phyloP scores from a whole-genome alignment of 371 early-diverging fungal genomes.

The Synchytrium microbalum region DNA sequence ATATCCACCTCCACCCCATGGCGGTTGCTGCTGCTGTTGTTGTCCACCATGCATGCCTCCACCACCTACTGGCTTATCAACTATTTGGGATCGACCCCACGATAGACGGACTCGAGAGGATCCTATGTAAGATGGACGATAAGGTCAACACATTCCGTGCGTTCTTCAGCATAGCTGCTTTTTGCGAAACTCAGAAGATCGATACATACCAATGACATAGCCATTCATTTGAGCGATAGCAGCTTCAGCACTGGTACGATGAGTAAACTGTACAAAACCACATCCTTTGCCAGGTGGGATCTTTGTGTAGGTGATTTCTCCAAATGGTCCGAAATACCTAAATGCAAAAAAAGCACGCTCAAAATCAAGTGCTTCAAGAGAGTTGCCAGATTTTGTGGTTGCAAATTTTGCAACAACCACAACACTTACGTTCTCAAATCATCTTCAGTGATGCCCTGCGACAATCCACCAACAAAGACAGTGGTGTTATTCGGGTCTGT shows the following conservation, averaged over 20 bases:
- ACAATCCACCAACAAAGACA: slow-evolving; percentile 89
- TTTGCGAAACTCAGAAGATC: background rate
- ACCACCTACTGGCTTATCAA: slow-evolving; percentile 28
- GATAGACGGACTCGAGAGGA: slow-evolving; percentile 76
- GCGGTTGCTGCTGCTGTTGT: slow-evolving; percentile 5
- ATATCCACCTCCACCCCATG: too few relatives aligned
- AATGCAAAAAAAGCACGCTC: background rate
- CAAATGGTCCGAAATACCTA: slow-evolving; percentile 68
- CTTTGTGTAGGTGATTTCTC: slow-evolving; percentile 82
- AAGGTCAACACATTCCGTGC: background rate
- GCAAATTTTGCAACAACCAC: background rate
- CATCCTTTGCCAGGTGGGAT: slow-evolving; percentile 90
- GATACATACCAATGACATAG: slow-evolving; percentile 55
- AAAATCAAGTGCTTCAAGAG: too few relatives aligned
- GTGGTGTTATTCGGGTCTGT: slow-evolving; percentile 87
- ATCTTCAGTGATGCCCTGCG: slow-evolving; percentile 68
- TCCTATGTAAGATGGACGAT: slow-evolving; percentile 25
- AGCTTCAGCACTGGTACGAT: slow-evolving; percentile 71
- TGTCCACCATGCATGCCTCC: background rate
- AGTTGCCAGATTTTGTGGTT: too few relatives aligned
- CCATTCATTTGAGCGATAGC: slow-evolving; percentile 86
- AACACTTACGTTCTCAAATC: slow-evolving; percentile 30
- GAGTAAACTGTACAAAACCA: slow-evolving; percentile 85
- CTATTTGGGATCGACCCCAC: slow-evolving; percentile 85
- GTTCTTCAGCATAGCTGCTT: background rate